Evolutionary conservation across 2,329 filamentous ascomycete species (phyloP).

Genomic region (Cercospora sp.): DNA sequence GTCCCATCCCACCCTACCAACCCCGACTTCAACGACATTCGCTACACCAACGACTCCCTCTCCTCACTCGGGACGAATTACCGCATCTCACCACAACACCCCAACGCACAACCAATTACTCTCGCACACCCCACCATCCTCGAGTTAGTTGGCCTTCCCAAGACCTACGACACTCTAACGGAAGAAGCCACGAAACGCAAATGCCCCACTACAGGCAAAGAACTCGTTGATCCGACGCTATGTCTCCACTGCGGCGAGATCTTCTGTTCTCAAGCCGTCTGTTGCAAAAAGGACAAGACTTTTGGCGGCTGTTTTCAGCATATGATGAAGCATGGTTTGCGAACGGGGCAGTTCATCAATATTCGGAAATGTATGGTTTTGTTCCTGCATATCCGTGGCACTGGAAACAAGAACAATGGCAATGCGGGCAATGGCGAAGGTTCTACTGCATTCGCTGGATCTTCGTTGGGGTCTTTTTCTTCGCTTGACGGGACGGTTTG

Average conservation of each 20-base stretch:
- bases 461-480: background rate
- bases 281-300: slow-evolving; percentile 71
- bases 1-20: slow-evolving; percentile 29
- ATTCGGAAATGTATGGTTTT: slow-evolving; percentile 93
- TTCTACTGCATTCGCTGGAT: background rate
- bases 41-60: slow-evolving; percentile 8
- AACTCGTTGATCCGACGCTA: slow-evolving; percentile 84
- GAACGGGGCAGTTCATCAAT: slow-evolving; percentile 92
- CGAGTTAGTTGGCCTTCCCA: slow-evolving; percentile 87
- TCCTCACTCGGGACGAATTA: slow-evolving; percentile 1
- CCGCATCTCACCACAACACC: slow-evolving; percentile 17
- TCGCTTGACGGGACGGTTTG: slow-evolving; percentile 7
- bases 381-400: slow-evolving; percentile 70
- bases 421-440: background rate
- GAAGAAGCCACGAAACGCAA: slow-evolving; percentile 82
- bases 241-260: slow-evolving; percentile 97
- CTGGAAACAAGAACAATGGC: slow-evolving; percentile 25
- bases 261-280: slow-evolving; percentile 91
- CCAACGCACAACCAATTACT: slow-evolving; percentile 39
- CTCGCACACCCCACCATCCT: slow-evolving; percentile 86
- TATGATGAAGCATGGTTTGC: slow-evolving; percentile 82
- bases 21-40: slow-evolving; percentile 39
- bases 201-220: slow-evolving; percentile 88
- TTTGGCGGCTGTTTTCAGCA: slow-evolving; percentile 87
- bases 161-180: slow-evolving; percentile 87